Evolutionary conservation across 2,329 filamentous ascomycete genomes (phyloP).

Genomic region (Fusarium austroafricanum): DNA sequence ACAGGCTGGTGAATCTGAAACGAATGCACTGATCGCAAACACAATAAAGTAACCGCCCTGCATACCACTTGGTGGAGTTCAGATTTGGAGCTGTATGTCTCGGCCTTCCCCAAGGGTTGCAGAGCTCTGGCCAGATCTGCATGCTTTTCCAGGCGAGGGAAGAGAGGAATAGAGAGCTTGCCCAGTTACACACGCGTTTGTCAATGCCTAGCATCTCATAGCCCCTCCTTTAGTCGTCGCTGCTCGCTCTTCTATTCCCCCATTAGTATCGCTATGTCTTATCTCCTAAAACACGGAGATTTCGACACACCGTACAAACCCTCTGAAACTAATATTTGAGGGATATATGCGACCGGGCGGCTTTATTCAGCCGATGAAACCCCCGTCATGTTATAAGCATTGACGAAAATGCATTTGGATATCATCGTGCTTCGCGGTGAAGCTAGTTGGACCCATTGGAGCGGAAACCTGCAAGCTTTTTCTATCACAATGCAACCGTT

Average conservation of each 20-base stretch:
- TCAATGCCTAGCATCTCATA: constrained; percentile 17
- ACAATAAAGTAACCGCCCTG: constrained; percentile 28
- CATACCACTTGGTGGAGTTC: constrained; percentile 18
- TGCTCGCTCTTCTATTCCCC: constrained; percentile 33
- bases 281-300: not conserved
- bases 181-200: constrained; percentile 19
- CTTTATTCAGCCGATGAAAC: constrained; percentile 6
- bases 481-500: constrained; percentile 37
- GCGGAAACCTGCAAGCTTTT: constrained; percentile 35
- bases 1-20: constrained; percentile 21
- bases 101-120: constrained; percentile 7
- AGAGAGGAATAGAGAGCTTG: constrained; percentile 20
- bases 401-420: constrained; percentile 22
- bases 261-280: constrained; percentile 4
- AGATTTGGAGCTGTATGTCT: constrained; percentile 19
- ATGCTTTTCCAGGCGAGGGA: constrained; percentile 24
- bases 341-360: not conserved
- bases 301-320: not conserved
- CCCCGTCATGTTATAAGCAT: constrained; percentile 12
- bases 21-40: constrained; percentile 16
- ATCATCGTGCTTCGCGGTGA: constrained; percentile 25
- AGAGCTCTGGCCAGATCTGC: constrained; percentile 15
- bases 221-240: constrained; percentile 2
- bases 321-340: not conserved
- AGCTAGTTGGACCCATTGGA: constrained; percentile 27